phyloP scores from a whole-genome alignment of 1,139 yeast genomes.

The Yamadazyma kanchanaburiensis region DNA sequence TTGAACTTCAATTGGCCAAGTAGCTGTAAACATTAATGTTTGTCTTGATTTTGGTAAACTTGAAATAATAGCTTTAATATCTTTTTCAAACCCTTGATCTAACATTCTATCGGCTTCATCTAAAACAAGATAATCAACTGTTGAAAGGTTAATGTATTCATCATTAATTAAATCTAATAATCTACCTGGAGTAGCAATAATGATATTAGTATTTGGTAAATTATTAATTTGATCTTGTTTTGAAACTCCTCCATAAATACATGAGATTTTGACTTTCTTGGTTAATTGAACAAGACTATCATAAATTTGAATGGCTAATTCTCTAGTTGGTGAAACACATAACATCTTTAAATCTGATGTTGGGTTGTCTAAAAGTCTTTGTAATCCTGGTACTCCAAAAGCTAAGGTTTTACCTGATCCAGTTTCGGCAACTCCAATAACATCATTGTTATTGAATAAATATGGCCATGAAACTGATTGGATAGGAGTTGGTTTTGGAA shows the following conservation, averaged over 20 bases:
- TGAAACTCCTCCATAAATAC: conserved; percentile 97
- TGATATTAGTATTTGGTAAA: conserved; percentile 60
- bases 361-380: conserved; percentile 50
- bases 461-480: conserved; percentile 98
- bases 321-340: conserved; percentile 95
- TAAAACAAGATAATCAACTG: conserved; percentile 74
- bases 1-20: conserved; percentile 92
- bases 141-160: conserved; percentile 69
- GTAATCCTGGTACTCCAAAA: conserved; percentile 95
- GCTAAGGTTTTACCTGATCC: conserved; percentile 98
- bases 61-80: conserved; percentile 77
- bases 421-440: conserved; percentile 96
- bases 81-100: conserved; percentile 94
- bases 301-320: conserved; percentile 88
- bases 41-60: conserved; percentile 55
- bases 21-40: conserved; percentile 86
- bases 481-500: conserved; percentile 92
- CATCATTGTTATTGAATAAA: conserved; percentile 75
- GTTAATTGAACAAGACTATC: conserved; percentile 77
- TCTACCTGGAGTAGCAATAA: conserved; percentile 97
- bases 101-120: conserved; percentile 99
- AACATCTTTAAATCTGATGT: conserved; percentile 66
- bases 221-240: conserved; percentile 84
- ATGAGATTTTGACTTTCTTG: conserved; percentile 67
- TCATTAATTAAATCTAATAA: conserved; percentile 87